Conservation (phyloP, 2,329 filamentous ascomycete species). For the Ceratocystis cacaofunesta region DNA sequence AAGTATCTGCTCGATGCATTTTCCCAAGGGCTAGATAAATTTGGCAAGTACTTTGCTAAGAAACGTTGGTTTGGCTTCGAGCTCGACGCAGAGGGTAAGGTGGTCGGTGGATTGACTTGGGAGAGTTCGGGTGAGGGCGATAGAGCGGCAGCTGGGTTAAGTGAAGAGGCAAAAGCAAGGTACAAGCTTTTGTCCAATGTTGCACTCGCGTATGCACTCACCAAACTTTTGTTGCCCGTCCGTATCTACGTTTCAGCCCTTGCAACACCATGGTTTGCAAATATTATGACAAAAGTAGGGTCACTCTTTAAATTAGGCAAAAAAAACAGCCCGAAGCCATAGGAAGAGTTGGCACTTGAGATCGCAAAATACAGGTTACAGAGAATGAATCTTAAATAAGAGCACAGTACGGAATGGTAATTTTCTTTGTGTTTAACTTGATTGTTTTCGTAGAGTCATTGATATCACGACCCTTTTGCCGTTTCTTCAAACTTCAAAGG, state of each 20-base stretch:
- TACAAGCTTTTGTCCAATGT: constrained; percentile 52
- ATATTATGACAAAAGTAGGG: constrained; percentile 21
- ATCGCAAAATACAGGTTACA: not conserved
- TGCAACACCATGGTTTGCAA: constrained; percentile 86
- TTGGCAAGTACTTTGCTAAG: constrained; percentile 59
- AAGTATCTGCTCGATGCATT: constrained; percentile 37
- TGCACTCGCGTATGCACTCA: constrained; percentile 79
- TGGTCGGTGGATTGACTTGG: constrained; percentile 21
- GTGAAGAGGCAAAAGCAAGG: constrained; percentile 20
- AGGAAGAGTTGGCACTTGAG: not conserved
- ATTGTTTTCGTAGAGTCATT: constrained; percentile 17
- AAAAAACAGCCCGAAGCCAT: not conserved
- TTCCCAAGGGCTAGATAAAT: constrained; percentile 52
- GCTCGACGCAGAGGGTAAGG: constrained; percentile 25
- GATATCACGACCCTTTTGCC: not conserved
- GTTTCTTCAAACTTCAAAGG: not conserved
- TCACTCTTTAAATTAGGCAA: not conserved
- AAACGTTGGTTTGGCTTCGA: constrained; percentile 67
- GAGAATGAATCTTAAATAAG: not conserved
- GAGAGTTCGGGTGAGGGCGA: constrained; percentile 23
- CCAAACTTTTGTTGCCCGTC: constrained; percentile 67
- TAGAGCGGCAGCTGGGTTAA: constrained; percentile 23
- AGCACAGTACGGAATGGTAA: not conserved
- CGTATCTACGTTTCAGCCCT: constrained; percentile 67
- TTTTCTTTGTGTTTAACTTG: constrained; percentile 9